Conservation (phyloP, 1,284 basidiomycete genomes). For the Cryptococcus floricola region DNA sequence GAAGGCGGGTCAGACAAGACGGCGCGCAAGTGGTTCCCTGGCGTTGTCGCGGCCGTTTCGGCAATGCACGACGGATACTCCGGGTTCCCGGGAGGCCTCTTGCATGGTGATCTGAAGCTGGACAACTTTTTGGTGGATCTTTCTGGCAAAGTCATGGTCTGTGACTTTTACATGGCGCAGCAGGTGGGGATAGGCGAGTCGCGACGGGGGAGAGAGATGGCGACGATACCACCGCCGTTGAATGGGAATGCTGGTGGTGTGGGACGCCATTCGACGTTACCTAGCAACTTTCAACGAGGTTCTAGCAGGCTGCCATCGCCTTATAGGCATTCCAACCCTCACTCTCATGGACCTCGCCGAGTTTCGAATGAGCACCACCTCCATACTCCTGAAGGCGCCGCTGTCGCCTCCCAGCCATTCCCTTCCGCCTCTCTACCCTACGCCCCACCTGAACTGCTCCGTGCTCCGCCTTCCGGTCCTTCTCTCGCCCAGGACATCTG, state of each 20-base stretch:
- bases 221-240: constrained; percentile 10
- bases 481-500: constrained; percentile 75
- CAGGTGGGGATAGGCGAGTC: constrained; percentile 11
- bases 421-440: constrained; percentile 86
- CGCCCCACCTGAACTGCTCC: constrained; percentile 73
- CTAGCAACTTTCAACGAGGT: constrained; percentile 11
- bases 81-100: constrained; percentile 59
- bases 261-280: constrained; percentile 11
- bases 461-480: constrained; percentile 48
- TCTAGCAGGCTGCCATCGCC: constrained; percentile 11
- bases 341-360: constrained; percentile 3
- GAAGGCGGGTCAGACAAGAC: constrained; percentile 58
- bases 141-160: constrained; percentile 55
- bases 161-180: constrained; percentile 48
- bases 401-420: constrained; percentile 45
- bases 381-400: neutral
- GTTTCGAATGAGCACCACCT: constrained; percentile 7
- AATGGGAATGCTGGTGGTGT: neutral
- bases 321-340: constrained; percentile 4
- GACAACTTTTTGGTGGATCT: constrained; percentile 93
- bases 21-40: constrained; percentile 81
- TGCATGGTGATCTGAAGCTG: constrained; percentile 92
- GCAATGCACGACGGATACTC: constrained; percentile 69
- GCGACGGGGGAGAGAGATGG: neutral
- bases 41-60: constrained; percentile 77